Conservation (phyloP, 768 basidiomycete genomes). For the Auriscalpium vulgare region DNA sequence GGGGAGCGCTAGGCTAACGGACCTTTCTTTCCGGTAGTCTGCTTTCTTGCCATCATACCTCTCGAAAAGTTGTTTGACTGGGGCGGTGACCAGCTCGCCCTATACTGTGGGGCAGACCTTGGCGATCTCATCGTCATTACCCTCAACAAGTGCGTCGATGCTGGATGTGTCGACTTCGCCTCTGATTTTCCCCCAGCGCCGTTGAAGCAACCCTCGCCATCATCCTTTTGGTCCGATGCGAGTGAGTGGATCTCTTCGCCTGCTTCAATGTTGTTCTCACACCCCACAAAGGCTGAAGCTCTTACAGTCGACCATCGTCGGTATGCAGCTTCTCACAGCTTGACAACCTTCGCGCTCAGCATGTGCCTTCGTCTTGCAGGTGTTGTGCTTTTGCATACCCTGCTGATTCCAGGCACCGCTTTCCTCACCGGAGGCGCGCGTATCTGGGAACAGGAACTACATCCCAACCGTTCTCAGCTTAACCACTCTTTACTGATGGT, state of each 20-base stretch:
- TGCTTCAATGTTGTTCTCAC: background rate
- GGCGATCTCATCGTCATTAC: slow-evolving; percentile 63
- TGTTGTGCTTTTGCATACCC: slow-evolving; percentile 64
- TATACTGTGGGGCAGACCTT: slow-evolving; percentile 47
- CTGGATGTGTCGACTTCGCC: background rate
- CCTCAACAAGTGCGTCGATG: slow-evolving; percentile 47
- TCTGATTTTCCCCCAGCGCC: slow-evolving; percentile 29
- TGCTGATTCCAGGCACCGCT: slow-evolving; percentile 61
- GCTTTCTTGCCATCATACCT: slow-evolving; percentile 58
- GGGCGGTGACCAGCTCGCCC: slow-evolving; percentile 47
- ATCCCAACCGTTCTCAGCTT: slow-evolving; percentile 55
- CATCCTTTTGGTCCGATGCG: slow-evolving; percentile 59
- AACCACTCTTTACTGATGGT: slow-evolving; percentile 64
- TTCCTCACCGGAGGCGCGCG: slow-evolving; percentile 70
- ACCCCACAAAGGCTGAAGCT: slow-evolving; percentile 39
- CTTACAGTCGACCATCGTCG: slow-evolving; percentile 62
- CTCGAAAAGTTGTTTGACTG: slow-evolving; percentile 62
- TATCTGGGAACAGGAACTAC: slow-evolving; percentile 58
- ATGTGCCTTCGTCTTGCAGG: slow-evolving; percentile 27
- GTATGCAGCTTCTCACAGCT: slow-evolving; percentile 22
- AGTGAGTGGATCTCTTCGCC: slow-evolving; percentile 36
- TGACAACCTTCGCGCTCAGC: background rate
- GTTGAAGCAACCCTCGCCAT: slow-evolving; percentile 70
- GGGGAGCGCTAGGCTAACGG: background rate
- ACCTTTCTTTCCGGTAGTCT: slow-evolving; percentile 31